phyloP scores from a whole-genome alignment of 129 eudicot genomes.

The Kitagawia praeruptora region DNA sequence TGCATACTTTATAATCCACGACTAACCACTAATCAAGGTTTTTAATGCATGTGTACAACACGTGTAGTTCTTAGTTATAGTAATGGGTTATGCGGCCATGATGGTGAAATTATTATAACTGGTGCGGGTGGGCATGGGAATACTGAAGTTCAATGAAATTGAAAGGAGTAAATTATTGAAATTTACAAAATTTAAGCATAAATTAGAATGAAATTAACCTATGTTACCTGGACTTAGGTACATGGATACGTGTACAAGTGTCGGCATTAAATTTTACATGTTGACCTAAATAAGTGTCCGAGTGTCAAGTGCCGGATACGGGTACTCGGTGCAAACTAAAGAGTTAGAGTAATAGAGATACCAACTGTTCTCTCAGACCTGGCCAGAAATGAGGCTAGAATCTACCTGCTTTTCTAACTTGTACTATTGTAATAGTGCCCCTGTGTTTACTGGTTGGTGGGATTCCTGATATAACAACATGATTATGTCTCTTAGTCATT shows the following conservation, averaged over 20 bases:
- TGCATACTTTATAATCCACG: background rate
- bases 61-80: background rate
- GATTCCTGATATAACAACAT: background rate
- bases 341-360: too few relatives aligned
- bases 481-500: background rate
- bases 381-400: background rate
- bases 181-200: too few relatives aligned
- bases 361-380: background rate
- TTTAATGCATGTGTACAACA: background rate
- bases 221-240: too few relatives aligned
- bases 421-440: background rate
- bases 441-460: too few relatives aligned
- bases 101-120: background rate
- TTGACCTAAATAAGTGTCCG: too few relatives aligned
- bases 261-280: too few relatives aligned
- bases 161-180: background rate
- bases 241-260: too few relatives aligned
- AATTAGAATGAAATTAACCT: background rate
- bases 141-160: background rate
- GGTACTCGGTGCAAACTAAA: too few relatives aligned
- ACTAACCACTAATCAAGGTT: background rate
- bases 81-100: background rate
- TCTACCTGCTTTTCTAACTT: background rate
- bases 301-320: too few relatives aligned
- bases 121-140: background rate